A percentile compares a stretch with the other conserved stretches of the same genome.
phyloP scores from a whole-genome alignment of 2,329 filamentous ascomycete species.

The Xylaria polymorpha region DNA sequence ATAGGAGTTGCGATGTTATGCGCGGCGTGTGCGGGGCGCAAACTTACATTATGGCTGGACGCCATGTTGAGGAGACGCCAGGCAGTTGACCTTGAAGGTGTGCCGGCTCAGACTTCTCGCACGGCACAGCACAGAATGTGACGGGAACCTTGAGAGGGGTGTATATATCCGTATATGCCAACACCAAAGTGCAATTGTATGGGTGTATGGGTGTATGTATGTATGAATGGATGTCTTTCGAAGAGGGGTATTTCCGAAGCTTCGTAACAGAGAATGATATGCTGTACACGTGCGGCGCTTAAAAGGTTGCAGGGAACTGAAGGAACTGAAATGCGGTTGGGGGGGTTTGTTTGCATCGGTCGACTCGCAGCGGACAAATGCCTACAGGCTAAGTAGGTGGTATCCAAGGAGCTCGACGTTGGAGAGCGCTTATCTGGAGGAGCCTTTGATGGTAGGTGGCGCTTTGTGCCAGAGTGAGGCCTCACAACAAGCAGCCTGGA shows the following conservation, averaged over 20 bases:
- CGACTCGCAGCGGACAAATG: neutral
- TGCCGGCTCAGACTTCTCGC: slow-evolving; percentile 4
- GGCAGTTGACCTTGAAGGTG: neutral
- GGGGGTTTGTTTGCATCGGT: neutral
- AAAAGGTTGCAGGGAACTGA: slow-evolving; percentile 2
- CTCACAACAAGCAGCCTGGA: slow-evolving; percentile 39
- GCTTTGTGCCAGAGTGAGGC: slow-evolving; percentile 40
- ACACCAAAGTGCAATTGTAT: neutral
- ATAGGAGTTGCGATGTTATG: slow-evolving; percentile 1
- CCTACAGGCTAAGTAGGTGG: neutral
- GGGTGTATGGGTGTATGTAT: neutral
- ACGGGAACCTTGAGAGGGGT: slow-evolving; percentile 4
- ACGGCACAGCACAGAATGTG: neutral
- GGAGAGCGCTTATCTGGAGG: slow-evolving; percentile 24
- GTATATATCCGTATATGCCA: neutral
- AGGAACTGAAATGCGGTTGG: neutral
- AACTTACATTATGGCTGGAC: slow-evolving; percentile 58
- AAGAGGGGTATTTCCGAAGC: neutral
- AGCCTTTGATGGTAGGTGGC: neutral
- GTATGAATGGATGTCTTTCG: neutral
- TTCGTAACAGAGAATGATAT: slow-evolving; percentile 12
- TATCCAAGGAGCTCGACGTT: slow-evolving; percentile 8
- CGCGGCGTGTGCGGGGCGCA: slow-evolving; percentile 26
- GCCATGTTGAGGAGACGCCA: slow-evolving; percentile 51
- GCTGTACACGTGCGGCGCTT: slow-evolving; percentile 18